These are phyloP conservation scores for Phytophthora macrochlamydospora DNA, from an alignment of 352 stramenopile genomes.

Conservation along the genomic window DNA sequence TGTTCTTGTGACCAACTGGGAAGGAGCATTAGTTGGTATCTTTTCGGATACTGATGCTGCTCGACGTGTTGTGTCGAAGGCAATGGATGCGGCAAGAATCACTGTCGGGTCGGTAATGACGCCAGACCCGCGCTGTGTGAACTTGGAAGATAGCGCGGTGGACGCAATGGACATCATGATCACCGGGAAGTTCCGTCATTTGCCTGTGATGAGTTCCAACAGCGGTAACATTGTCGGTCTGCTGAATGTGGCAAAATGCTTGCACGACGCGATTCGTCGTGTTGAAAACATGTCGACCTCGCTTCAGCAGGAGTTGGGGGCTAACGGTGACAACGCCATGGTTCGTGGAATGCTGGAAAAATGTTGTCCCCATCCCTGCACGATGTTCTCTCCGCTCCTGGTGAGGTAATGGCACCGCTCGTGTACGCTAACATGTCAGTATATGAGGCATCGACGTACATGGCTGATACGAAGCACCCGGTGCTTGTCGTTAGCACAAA, in stretches of 20 bases:
- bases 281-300: conserved; percentile 91
- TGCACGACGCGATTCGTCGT: conserved; percentile 98
- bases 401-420: conserved; percentile 73
- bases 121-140: conserved; percentile 82
- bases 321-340: conserved; percentile 58
- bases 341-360: conserved; percentile 84
- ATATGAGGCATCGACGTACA: conserved; percentile 73
- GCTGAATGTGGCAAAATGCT: conserved; percentile 98
- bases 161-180: conserved; percentile 89
- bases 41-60: conserved; percentile 93
- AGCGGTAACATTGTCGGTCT: conserved; percentile 92
- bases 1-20: conserved; percentile 90
- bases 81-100: conserved; percentile 68
- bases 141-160: conserved; percentile 80
- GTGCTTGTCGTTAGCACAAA: conserved; percentile 76
- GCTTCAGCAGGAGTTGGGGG: conserved; percentile 80
- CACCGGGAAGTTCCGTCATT: conserved; percentile 94
- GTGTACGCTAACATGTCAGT: conserved; percentile 77
- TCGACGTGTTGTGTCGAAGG: conserved; percentile 79
- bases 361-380: conserved; percentile 85
- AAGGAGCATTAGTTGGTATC: conserved; percentile 92
- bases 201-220: conserved; percentile 92
- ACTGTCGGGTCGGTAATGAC: conserved; percentile 86
- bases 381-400: conserved; percentile 68
- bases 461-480: conserved; percentile 79